These are phyloP conservation scores for Lactarius vividus DNA, from an alignment of 768 basidiomycete genomes.

Conservation along the genomic window DNA sequence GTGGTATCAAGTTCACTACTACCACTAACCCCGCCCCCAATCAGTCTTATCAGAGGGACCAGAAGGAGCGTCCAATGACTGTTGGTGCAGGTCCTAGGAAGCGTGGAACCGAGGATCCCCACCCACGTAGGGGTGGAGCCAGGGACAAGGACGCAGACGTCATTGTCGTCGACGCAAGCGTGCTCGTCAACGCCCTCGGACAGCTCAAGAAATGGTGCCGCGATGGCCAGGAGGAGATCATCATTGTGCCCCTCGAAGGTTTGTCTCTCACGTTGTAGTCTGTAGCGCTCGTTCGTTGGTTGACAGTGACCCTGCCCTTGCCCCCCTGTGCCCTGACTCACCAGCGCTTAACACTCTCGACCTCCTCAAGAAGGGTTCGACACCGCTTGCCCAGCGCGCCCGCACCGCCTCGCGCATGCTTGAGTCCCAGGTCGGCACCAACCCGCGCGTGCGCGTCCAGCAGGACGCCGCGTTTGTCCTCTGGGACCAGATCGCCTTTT, in stretches of 20 bases:
- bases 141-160: conserved; percentile 63
- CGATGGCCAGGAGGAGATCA: conserved; percentile 69
- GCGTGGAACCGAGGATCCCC: background rate
- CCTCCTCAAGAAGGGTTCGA: conserved; percentile 87
- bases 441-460: conserved; percentile 78
- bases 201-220: conserved; percentile 82
- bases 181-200: conserved; percentile 71
- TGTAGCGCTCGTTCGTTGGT: background rate
- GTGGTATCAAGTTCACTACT: conserved; percentile 22
- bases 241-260: conserved; percentile 91
- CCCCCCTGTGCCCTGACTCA: conserved; percentile 4
- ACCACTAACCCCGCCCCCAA: background rate
- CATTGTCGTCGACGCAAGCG: conserved; percentile 77
- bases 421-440: conserved; percentile 82
- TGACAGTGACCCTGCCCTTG: background rate
- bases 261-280: conserved; percentile 28
- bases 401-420: conserved; percentile 86
- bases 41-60: background rate
- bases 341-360: conserved; percentile 91
- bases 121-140: background rate
- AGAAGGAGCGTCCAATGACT: conserved; percentile 10
- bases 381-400: conserved; percentile 72
- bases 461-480: conserved; percentile 77
- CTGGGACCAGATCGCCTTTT: conserved; percentile 71
- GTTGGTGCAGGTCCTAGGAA: background rate